These are phyloP conservation scores for Metroxylon sagu DNA, from an alignment of 176 grass and related monocot genomes.

Conservation along the genomic window DNA sequence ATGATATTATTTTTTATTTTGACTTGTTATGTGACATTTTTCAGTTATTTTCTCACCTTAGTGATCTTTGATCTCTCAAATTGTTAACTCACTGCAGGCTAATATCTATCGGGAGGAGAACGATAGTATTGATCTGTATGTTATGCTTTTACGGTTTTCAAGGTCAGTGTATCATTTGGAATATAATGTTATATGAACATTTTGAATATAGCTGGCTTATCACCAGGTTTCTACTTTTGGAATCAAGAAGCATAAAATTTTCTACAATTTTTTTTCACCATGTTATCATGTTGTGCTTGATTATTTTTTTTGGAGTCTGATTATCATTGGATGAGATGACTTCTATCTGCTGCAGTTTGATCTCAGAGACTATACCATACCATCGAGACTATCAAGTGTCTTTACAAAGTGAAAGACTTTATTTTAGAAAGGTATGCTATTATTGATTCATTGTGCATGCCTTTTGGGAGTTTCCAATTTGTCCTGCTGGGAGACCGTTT, in stretches of 20 bases:
- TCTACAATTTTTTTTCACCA: too few relatives aligned
- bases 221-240: too few relatives aligned
- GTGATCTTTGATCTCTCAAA: too few relatives aligned
- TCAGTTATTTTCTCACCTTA: not conserved
- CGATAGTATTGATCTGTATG: slow-evolving; percentile 38
- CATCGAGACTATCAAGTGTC: slow-evolving; percentile 28
- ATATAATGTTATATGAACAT: not conserved
- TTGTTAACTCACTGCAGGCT: slow-evolving; percentile 16
- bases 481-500: not conserved
- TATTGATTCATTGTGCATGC: not conserved
- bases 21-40: not conserved
- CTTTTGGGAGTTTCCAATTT: slow-evolving; percentile 2
- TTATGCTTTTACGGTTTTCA: slow-evolving; percentile 40
- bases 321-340: too few relatives aligned
- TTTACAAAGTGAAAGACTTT: slow-evolving; percentile 17
- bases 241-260: too few relatives aligned
- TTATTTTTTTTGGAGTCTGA: too few relatives aligned
- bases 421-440: slow-evolving; percentile 24
- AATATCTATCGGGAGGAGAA: slow-evolving; percentile 29
- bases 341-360: slow-evolving; percentile 24
- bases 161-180: slow-evolving; percentile 19
- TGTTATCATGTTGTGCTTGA: too few relatives aligned
- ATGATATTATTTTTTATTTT: too few relatives aligned
- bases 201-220: too few relatives aligned
- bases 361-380: slow-evolving; percentile 32